Evolutionary conservation across 305 asterid genomes (phyloP), one percentile per base, ranked within the genome.

Genomic region (Fraxinus velutina): DNA sequence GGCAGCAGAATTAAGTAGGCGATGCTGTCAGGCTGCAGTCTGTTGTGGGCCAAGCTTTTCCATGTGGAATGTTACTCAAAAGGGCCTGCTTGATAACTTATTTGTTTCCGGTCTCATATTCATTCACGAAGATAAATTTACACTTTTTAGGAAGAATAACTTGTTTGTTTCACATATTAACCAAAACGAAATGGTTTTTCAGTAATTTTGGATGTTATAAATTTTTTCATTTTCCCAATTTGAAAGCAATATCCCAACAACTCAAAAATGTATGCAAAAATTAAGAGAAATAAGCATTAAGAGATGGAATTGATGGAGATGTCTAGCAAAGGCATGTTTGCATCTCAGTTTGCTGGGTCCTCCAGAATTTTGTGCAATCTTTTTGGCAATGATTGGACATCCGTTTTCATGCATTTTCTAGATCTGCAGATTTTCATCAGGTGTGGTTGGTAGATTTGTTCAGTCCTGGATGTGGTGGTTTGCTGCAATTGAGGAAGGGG

Each of bases 41-140:
- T 22, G 78, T 47, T 79, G n/a, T 86, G 47, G 32, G 32, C 77
- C 75, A 62, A 57, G 72, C 17, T 55, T 39, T 21, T 77, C 75
- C 75, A 29, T 5, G 13, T 70, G 42, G 39, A 70, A 30, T 29
- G 24, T 13, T 29, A 5, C 42, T 13, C 19, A 70, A 70, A 47
- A 68, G 36, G 47, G 62, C 75, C 37, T 27, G 74, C 79, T 71
- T 72, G 75, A 7, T 34, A 83, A 33, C 64, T 73, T 74, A 62
- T 77, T 21, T 73, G n/a, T 81, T 30, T 17, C 17, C 75, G 36
- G 60, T 78, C 82, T 75, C 37, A 4, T 47, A 70, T 30, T 66
- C 39, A 30, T 30, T 29, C 34, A 5, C 3, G 21, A 3, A 29
- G 12, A 70, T 29, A 29, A 30, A 70, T 60, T 80, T 77, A 44